phyloP scores from a whole-genome alignment of 2,329 filamentous ascomycete species.

The Cryphonectria japonica region DNA sequence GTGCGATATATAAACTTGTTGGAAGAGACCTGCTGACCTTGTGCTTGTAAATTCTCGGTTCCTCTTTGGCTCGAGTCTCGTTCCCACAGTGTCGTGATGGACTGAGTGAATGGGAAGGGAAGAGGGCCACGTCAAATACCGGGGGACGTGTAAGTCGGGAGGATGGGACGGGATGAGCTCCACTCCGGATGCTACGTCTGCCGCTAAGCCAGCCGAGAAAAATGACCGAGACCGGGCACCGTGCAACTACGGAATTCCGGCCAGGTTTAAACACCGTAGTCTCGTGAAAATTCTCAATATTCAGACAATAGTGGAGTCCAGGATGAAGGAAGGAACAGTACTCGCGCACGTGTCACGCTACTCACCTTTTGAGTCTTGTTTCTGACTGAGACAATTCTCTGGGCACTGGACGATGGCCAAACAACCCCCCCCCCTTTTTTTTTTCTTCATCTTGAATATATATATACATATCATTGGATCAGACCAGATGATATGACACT shows the following conservation, averaged over 20 bases:
- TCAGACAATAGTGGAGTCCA: not conserved
- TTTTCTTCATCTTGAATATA: too few species aligned
- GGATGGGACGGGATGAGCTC: constrained; percentile 20
- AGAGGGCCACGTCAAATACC: constrained; percentile 16
- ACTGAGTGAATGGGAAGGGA: not conserved
- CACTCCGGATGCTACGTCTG: constrained; percentile 20
- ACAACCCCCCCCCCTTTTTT: too few species aligned
- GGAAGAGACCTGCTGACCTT: constrained; percentile 12
- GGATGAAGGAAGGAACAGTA: not conserved
- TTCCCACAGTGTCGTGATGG: not conserved
- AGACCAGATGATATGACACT: too few species aligned
- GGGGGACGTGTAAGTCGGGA: constrained; percentile 24
- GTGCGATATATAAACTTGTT: not conserved
- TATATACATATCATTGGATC: too few species aligned
- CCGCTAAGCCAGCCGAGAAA: constrained; percentile 10
- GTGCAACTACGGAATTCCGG: constrained; percentile 29
- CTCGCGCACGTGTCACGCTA: too few species aligned
- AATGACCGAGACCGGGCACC: constrained; percentile 28
- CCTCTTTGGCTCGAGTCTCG: constrained; percentile 7
- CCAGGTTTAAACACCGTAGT: constrained; percentile 20
- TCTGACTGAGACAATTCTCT: too few species aligned
- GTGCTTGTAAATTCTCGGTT: constrained; percentile 17
- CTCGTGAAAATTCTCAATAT: constrained; percentile 1
- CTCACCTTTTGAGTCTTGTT: too few species aligned
- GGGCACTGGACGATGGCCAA: too few species aligned